Evolutionary conservation across 2,329 filamentous ascomycete genomes (phyloP).

Genomic region (Hypoxylon sp.): DNA sequence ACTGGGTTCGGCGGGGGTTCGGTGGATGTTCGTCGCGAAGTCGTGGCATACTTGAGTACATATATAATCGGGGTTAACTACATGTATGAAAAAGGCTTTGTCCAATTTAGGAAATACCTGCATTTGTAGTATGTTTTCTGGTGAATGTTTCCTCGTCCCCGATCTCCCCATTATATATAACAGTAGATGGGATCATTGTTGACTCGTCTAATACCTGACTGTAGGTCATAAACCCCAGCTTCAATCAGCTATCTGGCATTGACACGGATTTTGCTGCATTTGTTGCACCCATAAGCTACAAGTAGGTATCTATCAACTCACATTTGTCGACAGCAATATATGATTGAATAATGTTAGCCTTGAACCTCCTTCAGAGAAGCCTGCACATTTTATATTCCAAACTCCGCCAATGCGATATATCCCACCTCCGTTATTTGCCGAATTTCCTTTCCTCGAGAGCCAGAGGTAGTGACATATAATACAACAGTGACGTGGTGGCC

Average conservation of each 20-base stretch:
- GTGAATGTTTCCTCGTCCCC: not conserved
- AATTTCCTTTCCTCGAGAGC: constrained; percentile 14
- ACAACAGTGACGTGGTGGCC: constrained; percentile 18
- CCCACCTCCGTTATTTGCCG: constrained; percentile 19
- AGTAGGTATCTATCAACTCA: constrained; percentile 26
- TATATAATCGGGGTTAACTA: too few relatives aligned
- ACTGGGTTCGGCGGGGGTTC: constrained; percentile 27
- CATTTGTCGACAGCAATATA: constrained; percentile 3
- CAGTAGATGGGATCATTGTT: too few relatives aligned
- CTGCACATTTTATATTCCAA: constrained; percentile 45
- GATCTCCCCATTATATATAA: not conserved
- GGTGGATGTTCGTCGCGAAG: constrained; percentile 24
- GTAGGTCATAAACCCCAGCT: too few relatives aligned
- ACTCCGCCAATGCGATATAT: constrained; percentile 43
- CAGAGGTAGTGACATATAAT: constrained; percentile 27
- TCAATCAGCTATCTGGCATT: too few relatives aligned
- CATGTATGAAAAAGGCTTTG: too few relatives aligned
- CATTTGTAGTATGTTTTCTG: not conserved
- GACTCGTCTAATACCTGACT: too few relatives aligned
- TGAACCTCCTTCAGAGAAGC: constrained; percentile 20
- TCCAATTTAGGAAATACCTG: constrained; percentile 8
- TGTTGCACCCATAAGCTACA: constrained; percentile 1
- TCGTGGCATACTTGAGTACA: constrained; percentile 9
- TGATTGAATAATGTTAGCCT: constrained; percentile 15
- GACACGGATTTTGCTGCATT: not conserved